Base-by-base conservation (phyloP, 805 yeast genomes). In the Tetrapisispora phaffii region DNA sequence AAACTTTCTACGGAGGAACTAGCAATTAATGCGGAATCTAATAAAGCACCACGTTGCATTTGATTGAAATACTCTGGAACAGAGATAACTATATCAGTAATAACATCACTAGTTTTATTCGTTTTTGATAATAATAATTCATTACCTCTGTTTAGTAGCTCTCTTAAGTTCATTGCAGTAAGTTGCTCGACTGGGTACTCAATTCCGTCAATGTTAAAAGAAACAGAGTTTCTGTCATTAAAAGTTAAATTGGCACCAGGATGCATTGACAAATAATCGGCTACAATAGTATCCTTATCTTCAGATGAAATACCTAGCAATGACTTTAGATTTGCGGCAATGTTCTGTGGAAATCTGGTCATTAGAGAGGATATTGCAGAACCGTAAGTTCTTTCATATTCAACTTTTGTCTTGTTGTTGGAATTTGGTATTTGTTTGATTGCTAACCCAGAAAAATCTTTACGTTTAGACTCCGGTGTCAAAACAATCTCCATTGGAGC, bases 391-490 rank as follows among this genome's bases (percentile, higher is more conserved):
- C 97, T 73, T 56, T 84, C 89, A 1, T 84, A 80, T 15, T 28
- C 40, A 33, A 8, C 17, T 33, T 12, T 22, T 17, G 23, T 33
- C 21, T 34, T 28, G 5, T n/a, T 19, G n/a, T 12, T 23, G 8
- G 29, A 36, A 4, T 15, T 21, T 22, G 39, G 15, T 23, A 36
- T 8, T 36, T 23, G 22, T 21, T 35, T 42, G n/a, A 42, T 42
- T 1, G 35, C 44, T 12, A 93, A 54, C 0, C 94, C 96, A 4
- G 89, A 74, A 3, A 80, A 70, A 56, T 90, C 97, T 61, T 93
- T 93, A 46, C 98, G 74, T 64, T 88, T 86, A 3, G 95, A 82
- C 56, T 90, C 97, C 21, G 86, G 82, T 3, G 97, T 86, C 50
- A 93, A 69, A 15, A 93, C 81, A 34, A 93, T 74, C 57, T 93